Evolutionary conservation across 106 monocot species (phyloP).

Genomic region (Dendrobium chrysotoxum): DNA sequence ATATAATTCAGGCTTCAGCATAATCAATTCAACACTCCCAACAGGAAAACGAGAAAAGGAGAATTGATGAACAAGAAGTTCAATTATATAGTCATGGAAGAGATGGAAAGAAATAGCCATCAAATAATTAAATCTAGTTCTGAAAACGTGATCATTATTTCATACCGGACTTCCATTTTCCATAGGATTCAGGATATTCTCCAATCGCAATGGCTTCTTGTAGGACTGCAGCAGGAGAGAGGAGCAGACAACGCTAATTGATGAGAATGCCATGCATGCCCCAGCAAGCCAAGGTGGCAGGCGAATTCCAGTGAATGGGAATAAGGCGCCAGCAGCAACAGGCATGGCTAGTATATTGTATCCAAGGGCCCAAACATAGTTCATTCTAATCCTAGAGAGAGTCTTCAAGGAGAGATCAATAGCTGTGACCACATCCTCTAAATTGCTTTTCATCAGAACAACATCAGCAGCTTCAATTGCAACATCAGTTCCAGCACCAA

Average conservation of each 20-base stretch:
- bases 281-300: constrained; percentile 89
- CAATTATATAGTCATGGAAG: neutral
- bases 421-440: constrained; percentile 86
- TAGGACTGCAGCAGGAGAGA: constrained; percentile 77
- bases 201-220: constrained; percentile 50
- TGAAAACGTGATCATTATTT: neutral
- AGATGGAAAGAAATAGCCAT: neutral
- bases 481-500: constrained; percentile 82
- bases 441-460: constrained; percentile 77
- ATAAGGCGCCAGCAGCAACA: constrained; percentile 67
- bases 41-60: too few species aligned
- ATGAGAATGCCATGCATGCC: constrained; percentile 83
- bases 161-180: constrained; percentile 22
- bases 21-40: too few species aligned
- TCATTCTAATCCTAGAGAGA: constrained; percentile 57
- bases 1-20: too few species aligned
- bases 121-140: neutral
- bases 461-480: constrained; percentile 88
- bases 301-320: constrained; percentile 51
- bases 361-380: constrained; percentile 81
- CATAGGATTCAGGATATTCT: constrained; percentile 4
- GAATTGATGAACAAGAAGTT: neutral
- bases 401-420: constrained; percentile 85
- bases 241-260: constrained; percentile 87
- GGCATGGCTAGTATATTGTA: constrained; percentile 79